Conservation (phyloP, 2,329 filamentous ascomycete species). For the Sclerotinia subarctica region DNA sequence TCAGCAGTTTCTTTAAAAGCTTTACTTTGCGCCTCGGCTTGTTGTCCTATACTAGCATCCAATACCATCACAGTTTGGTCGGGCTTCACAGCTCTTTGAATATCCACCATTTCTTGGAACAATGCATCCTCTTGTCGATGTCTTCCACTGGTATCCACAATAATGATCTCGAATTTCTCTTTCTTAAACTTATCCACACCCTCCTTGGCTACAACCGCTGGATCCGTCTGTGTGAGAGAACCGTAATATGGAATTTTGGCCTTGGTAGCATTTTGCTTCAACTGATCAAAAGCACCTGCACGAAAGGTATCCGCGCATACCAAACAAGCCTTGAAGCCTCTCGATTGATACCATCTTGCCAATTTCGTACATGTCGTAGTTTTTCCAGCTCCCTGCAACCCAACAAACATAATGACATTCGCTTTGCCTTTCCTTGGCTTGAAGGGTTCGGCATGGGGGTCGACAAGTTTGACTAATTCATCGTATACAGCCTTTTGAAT, state of each 20-base stretch:
- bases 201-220: constrained; percentile 86
- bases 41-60: constrained; percentile 93
- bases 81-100: constrained; percentile 82
- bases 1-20: constrained; percentile 97
- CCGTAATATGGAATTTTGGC: constrained; percentile 99
- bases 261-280: constrained; percentile 98
- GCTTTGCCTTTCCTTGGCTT: constrained; percentile 94
- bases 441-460: constrained; percentile 92
- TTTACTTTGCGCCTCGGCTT: constrained; percentile 88
- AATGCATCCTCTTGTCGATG: constrained; percentile 93
- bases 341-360: constrained; percentile 87
- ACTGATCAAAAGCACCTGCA: constrained; percentile 94
- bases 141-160: constrained; percentile 93
- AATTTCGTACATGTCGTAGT: constrained; percentile 98
- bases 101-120: constrained; percentile 97
- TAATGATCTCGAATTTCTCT: constrained; percentile 96
- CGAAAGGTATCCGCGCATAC: constrained; percentile 99
- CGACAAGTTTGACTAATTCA: constrained; percentile 90
- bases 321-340: constrained; percentile 88
- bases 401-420: constrained; percentile 99
- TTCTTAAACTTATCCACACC: constrained; percentile 99
- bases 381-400: constrained; percentile 95
- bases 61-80: constrained; percentile 99
- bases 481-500: constrained; percentile 99
- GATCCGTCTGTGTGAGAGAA: constrained; percentile 92